Conservation (phyloP, 345 rosid genomes). For the Populus deltoides region DNA sequence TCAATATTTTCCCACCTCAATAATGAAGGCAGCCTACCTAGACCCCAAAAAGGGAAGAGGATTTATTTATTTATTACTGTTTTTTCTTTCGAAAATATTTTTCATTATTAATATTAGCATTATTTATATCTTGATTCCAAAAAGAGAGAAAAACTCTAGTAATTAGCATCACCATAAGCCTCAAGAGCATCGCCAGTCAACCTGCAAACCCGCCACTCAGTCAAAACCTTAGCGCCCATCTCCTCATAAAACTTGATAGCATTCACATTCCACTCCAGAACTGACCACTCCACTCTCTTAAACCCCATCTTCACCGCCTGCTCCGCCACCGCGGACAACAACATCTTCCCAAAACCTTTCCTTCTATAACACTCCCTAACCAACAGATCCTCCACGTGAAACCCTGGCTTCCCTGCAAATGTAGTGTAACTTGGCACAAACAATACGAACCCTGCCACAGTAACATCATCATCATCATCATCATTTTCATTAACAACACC, state of each 20-base stretch:
- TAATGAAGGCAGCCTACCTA: too few species aligned
- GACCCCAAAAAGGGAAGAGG: too few species aligned
- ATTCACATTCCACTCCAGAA: conserved; percentile 86
- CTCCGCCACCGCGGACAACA: conserved; percentile 71
- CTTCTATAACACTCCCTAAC: conserved; percentile 82
- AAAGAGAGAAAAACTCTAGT: too few species aligned
- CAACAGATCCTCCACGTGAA: conserved; percentile 74
- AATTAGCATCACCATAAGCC: conserved; percentile 44
- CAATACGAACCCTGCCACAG: conserved; percentile 76
- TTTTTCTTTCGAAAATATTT: too few species aligned
- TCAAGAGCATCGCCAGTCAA: conserved; percentile 78
- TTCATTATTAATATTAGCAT: too few species aligned
- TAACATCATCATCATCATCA: conserved; percentile 25
- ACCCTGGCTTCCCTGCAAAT: conserved; percentile 73
- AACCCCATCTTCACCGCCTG: conserved; percentile 89
- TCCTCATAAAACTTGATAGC: conserved; percentile 80
- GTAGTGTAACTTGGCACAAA: conserved; percentile 76
- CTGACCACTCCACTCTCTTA: conserved; percentile 88
- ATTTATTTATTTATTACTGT: too few species aligned
- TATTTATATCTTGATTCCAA: too few species aligned
- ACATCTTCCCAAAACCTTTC: conserved; percentile 71
- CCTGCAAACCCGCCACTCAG: conserved; percentile 84
- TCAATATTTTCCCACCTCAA: too few species aligned
- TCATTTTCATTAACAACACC: neutral
- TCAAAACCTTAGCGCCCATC: conserved; percentile 75